phyloP scores from a whole-genome alignment of 129 eudicot species.

The Flaveria brownii region DNA sequence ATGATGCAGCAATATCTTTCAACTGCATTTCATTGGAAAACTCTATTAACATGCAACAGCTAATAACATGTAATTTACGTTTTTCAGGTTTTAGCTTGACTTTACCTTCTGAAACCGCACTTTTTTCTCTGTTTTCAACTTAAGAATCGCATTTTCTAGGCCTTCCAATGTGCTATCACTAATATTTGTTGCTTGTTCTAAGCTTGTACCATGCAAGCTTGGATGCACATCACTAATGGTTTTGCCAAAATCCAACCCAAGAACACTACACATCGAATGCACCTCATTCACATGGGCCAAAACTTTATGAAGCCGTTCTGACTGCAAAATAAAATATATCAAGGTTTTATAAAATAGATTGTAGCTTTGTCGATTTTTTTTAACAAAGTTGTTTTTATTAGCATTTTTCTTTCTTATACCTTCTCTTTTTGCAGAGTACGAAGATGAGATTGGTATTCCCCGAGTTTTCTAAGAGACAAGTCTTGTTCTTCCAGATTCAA shows the following conservation, averaged over 20 bases:
- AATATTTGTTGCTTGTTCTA: conserved; percentile 72
- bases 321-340: conserved; percentile 43
- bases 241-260: conserved; percentile 71
- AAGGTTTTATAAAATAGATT: background rate
- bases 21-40: conserved; percentile 46
- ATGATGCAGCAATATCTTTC: conserved; percentile 57
- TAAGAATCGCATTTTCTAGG: conserved; percentile 60
- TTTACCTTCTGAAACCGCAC: conserved; percentile 81
- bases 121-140: conserved; percentile 71
- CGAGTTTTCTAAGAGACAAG: conserved; percentile 73
- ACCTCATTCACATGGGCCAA: conserved; percentile 75
- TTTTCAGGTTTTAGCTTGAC: background rate
- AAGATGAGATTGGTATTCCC: conserved; percentile 65
- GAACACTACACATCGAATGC: conserved; percentile 69
- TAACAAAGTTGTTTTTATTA: background rate
- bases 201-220: conserved; percentile 62
- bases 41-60: background rate
- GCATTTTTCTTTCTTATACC: conserved; percentile 42
- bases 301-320: conserved; percentile 74
- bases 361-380: background rate
- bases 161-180: conserved; percentile 75
- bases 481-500: conserved; percentile 64
- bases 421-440: conserved; percentile 77
- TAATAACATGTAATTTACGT: background rate
- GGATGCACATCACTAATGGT: conserved; percentile 84